Evolutionary conservation across 176 grass and related monocot species (phyloP).

Genomic region (Luzula sylvatica): DNA sequence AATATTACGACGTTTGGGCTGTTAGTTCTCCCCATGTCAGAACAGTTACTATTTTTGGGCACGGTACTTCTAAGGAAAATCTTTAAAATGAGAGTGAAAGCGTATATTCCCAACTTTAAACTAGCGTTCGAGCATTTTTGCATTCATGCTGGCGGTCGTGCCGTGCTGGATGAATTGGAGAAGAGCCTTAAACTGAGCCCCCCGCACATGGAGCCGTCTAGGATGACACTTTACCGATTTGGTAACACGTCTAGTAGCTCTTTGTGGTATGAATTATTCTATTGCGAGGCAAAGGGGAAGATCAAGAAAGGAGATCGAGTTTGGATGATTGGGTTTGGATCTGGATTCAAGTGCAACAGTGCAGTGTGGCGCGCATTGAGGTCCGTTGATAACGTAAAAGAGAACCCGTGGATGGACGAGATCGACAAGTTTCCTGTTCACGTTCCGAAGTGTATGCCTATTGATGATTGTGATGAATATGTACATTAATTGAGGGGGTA

Average conservation of each 20-base stretch:
- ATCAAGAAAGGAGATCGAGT: conserved; percentile 59
- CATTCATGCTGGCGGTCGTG: conserved; percentile 83
- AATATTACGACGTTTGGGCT: conserved; percentile 90
- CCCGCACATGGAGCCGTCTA: conserved; percentile 68
- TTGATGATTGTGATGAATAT: conserved; percentile 28
- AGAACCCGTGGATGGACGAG: conserved; percentile 65
- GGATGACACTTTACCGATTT: conserved; percentile 76
- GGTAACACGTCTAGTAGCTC: conserved; percentile 93
- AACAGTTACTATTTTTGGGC: conserved; percentile 77
- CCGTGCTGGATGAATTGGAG: conserved; percentile 84
- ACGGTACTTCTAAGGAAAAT: conserved; percentile 69
- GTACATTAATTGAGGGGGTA: background rate
- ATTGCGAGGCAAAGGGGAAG: conserved; percentile 79
- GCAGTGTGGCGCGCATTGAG: conserved; percentile 67
- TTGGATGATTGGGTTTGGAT: conserved; percentile 91
- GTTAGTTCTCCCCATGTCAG: conserved; percentile 64
- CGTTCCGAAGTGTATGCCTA: conserved; percentile 43
- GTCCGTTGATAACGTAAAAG: conserved; percentile 43
- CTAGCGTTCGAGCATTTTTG: conserved; percentile 89
- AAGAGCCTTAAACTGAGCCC: conserved; percentile 76
- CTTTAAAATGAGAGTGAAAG: conserved; percentile 66
- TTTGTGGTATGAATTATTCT: conserved; percentile 88
- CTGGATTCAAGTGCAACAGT: conserved; percentile 96
- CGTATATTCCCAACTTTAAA: conserved; percentile 87
- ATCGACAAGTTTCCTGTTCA: conserved; percentile 66